phyloP scores from a whole-genome alignment of 768 basidiomycete species.

The Naganishia vishniacii region DNA sequence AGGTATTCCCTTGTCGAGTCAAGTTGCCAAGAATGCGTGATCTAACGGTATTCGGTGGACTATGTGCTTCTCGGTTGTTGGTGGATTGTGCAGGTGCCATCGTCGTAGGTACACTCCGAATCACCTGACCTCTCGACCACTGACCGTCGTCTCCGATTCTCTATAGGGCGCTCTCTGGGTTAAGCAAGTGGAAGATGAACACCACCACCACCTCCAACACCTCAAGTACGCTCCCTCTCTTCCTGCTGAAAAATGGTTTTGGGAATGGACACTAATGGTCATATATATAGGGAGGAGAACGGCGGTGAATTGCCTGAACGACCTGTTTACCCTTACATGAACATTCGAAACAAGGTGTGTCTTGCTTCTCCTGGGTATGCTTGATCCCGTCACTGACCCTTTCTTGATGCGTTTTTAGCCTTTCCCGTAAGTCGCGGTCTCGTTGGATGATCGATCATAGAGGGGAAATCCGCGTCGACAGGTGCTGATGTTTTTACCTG shows the following conservation, averaged over 20 bases:
- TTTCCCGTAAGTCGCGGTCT: conserved; percentile 23
- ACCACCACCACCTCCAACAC: conserved; percentile 43
- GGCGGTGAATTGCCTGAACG: conserved; percentile 42
- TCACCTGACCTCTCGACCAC: background rate
- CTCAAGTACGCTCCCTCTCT: conserved; percentile 43
- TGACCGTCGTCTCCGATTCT: background rate
- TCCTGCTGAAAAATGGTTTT: too few species aligned
- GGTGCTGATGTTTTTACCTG: background rate
- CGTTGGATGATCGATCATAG: background rate
- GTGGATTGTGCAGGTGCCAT: conserved; percentile 22
- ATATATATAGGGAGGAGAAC: conserved; percentile 34
- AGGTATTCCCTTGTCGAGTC: background rate
- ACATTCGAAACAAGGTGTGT: conserved; percentile 47
- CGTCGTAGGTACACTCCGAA: conserved; percentile 29
- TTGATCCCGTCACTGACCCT: background rate
- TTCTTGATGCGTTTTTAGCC: conserved; percentile 17
- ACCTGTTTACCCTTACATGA: conserved; percentile 48
- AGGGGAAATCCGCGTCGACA: background rate
- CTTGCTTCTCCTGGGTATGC: conserved; percentile 4
- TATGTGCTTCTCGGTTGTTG: too few species aligned
- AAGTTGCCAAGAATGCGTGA: background rate
- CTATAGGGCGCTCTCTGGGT: conserved; percentile 37
- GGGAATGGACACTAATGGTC: too few species aligned
- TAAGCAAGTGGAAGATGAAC: conserved; percentile 45
- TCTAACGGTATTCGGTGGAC: background rate